A percentile compares a stretch with the other conserved stretches of the same genome.
phyloP scores from a whole-genome alignment of 2,329 filamentous ascomycete species.

The Cryphonectria carpinicola region DNA sequence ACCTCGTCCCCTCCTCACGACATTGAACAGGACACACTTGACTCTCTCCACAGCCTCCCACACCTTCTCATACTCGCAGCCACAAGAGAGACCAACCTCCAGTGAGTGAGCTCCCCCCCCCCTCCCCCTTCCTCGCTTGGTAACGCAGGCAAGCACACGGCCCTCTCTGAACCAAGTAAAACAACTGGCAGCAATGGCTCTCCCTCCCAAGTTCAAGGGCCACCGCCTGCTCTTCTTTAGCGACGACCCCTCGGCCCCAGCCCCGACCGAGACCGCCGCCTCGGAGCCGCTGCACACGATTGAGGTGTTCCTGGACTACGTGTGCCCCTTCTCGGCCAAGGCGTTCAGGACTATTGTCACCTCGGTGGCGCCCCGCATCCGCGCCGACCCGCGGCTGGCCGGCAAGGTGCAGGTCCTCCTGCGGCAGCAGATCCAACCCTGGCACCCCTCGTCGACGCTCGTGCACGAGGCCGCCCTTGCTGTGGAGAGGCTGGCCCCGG shows the following conservation, averaged over 20 bases:
- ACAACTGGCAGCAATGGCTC: conserved; percentile 59
- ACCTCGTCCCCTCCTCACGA: background rate
- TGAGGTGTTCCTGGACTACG: conserved; percentile 82
- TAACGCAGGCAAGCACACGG: background rate
- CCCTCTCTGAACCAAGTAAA: background rate
- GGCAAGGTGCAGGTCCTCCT: conserved; percentile 74
- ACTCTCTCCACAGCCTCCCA: background rate
- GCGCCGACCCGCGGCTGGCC: conserved; percentile 59
- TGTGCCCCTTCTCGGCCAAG: conserved; percentile 73
- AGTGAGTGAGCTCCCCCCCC: conserved; percentile 15
- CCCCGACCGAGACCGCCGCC: conserved; percentile 41
- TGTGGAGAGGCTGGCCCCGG: conserved; percentile 70
- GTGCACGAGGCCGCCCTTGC: conserved; percentile 81
- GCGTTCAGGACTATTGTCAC: conserved; percentile 78
- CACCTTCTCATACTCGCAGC: background rate
- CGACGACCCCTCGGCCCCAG: conserved; percentile 37
- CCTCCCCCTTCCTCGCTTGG: background rate
- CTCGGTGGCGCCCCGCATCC: conserved; percentile 67
- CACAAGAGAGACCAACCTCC: conserved; percentile 7
- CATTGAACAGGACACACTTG: background rate
- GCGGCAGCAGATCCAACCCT: conserved; percentile 90
- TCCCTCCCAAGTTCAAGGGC: conserved; percentile 77
- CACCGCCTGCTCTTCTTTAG: conserved; percentile 63
- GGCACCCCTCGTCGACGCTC: conserved; percentile 86
- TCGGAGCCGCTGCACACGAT: conserved; percentile 58